Conservation (phyloP, 345 rosid species). For the Cardamine occulta region DNA sequence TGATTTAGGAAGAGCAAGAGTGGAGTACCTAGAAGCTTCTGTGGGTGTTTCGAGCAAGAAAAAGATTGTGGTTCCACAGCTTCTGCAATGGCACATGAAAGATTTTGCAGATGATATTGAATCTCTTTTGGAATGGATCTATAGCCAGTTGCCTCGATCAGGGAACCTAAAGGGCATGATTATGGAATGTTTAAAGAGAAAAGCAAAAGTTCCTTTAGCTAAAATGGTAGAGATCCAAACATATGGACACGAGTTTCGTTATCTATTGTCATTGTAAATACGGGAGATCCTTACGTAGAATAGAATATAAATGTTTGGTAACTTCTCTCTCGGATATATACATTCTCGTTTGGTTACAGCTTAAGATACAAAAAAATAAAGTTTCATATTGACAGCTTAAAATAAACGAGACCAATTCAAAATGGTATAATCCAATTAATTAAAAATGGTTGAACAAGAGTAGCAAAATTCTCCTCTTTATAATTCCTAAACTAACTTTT, state of each 20-base stretch:
- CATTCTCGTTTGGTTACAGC: not conserved
- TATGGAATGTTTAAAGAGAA: constrained; percentile 71
- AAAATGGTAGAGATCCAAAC: constrained; percentile 75
- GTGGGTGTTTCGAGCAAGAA: constrained; percentile 80
- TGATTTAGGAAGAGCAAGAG: constrained; percentile 73
- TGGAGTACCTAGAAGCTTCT: constrained; percentile 81
- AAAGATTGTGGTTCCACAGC: constrained; percentile 79
- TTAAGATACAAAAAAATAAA: not conserved
- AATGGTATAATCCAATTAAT: not conserved
- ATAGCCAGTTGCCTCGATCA: constrained; percentile 78
- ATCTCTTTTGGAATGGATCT: constrained; percentile 86
- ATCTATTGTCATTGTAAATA: constrained; percentile 56
- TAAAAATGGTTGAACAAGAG: not conserved
- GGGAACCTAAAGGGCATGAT: constrained; percentile 63
- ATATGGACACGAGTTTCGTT: constrained; percentile 78
- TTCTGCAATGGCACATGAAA: constrained; percentile 86
- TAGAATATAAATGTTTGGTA: not conserved
- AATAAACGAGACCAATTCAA: not conserved
- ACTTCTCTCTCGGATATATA: constrained; percentile 11
- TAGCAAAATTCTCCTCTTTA: not conserved
- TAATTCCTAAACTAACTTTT: not conserved
- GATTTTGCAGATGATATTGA: constrained; percentile 86
- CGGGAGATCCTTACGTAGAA: not conserved
- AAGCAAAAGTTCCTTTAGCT: constrained; percentile 51
- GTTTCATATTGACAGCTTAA: not conserved